Evolutionary conservation across 2,329 filamentous ascomycete species (phyloP), one percentile per base, ranked within the genome.

Genomic region (Onygenales sp.): DNA sequence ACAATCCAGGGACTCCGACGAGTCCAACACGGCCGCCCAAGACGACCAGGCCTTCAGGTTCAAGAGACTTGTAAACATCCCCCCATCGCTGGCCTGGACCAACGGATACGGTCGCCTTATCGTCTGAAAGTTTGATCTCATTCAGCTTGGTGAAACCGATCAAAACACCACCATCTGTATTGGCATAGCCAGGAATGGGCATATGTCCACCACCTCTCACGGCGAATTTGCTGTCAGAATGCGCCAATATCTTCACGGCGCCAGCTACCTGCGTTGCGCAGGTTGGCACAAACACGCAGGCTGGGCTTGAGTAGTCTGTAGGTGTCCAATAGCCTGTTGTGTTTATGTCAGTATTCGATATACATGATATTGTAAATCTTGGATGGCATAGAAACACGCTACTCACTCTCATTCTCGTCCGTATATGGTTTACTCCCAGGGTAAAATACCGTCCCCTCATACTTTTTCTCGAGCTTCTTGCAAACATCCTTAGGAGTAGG

Each of bases 1-100:
- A 60, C 1, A 70, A 59, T 4, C 69, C 70, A 0, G 63, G 65
- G 3, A 72, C 66, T 3, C 69, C 70, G 36, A 72, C 69, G 2
- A 56, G 60, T 21, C 63, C 63, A 7, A 63, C 55, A 6, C 70
- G 62, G 7, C 67, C 69, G 5, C 69, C 70, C 10, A 66, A 57
- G 7, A 61, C 60, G 14, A 63, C 59, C 1, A 71, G 50, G 2
- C 62, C 63, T 6, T 65, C 54, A 1, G 64, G 61, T 27, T 69
- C 61, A 2, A 72, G 61, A 2, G 59, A 57, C 5, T 57, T 46
- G 49, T 71, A 71, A 5, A 70, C 66, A 13, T 61, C 48, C 3
- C 57, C 49, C 69, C 69, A 72, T 41, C 51, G 57, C 32, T 65
- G 66, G 4, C 69, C 69, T 3, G 67, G 58, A 2, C 63, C 68